A percentile compares a stretch with the other conserved stretches of the same genome.
phyloP scores from a whole-genome alignment of 495 filamentous ascomycete genomes.

The Polyplosphaeria fusca region DNA sequence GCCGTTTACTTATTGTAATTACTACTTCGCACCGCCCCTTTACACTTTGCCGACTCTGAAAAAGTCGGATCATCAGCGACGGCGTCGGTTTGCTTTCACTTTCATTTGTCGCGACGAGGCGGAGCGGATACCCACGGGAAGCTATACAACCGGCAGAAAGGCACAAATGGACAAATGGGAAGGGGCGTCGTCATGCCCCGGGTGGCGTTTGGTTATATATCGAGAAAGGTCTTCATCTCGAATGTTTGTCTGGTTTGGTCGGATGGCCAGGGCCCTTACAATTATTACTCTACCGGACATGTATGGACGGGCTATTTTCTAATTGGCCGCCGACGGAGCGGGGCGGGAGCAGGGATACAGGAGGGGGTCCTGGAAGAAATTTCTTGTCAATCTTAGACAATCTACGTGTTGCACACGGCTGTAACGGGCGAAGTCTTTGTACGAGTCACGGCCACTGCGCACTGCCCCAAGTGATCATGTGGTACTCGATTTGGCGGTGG shows the following conservation, averaged over 20 bases:
- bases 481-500: too few relatives aligned
- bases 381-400: conserved; percentile 1
- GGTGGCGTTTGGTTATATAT: background rate
- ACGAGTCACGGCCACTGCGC: too few relatives aligned
- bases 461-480: too few relatives aligned
- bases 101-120: conserved; percentile 1
- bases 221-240: background rate
- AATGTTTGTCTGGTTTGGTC: background rate
- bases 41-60: conserved; percentile 14
- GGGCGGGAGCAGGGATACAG: background rate
- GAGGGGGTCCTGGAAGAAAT: conserved; percentile 12
- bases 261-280: background rate
- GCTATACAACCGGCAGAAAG: conserved; percentile 14
- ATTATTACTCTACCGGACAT: background rate
- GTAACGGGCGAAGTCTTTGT: background rate
- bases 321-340: conserved; percentile 11
- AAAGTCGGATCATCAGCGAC: conserved; percentile 25
- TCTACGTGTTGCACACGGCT: conserved; percentile 9
- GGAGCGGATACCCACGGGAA: conserved; percentile 13
- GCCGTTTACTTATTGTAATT: background rate
- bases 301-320: conserved; percentile 21
- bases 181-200: too few relatives aligned
- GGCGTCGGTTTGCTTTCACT: conserved; percentile 18
- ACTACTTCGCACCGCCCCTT: background rate
- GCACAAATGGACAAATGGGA: too few relatives aligned